phyloP scores from a whole-genome alignment of 2,329 filamentous ascomycete species.

The Massarina eburnea region DNA sequence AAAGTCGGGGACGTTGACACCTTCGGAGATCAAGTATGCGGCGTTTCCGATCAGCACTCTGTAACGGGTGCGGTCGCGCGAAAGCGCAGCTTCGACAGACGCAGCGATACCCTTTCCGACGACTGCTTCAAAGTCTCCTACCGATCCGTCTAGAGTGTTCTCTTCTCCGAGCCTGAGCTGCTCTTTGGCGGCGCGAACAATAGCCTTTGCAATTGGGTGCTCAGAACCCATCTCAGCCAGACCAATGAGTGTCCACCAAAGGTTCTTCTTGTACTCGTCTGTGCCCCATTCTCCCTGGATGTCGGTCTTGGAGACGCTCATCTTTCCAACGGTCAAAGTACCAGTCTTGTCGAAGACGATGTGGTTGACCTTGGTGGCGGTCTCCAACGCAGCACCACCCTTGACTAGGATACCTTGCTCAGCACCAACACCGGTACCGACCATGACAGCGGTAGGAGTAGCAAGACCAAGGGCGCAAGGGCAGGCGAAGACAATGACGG shows the following conservation, averaged over 20 bases:
- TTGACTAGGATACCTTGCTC: slow-evolving; percentile 98
- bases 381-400: slow-evolving; percentile 88
- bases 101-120: slow-evolving; percentile 87
- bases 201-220: slow-evolving; percentile 91
- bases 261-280: slow-evolving; percentile 66
- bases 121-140: slow-evolving; percentile 79
- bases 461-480: slow-evolving; percentile 95
- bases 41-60: slow-evolving; percentile 82
- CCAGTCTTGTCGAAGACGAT: slow-evolving; percentile 96
- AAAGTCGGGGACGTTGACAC: slow-evolving; percentile 62
- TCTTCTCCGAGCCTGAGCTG: slow-evolving; percentile 74
- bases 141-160: slow-evolving; percentile 75
- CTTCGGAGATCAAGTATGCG: slow-evolving; percentile 70
- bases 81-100: slow-evolving; percentile 72
- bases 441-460: slow-evolving; percentile 97
- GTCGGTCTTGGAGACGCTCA: slow-evolving; percentile 79
- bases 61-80: slow-evolving; percentile 70
- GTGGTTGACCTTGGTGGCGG: slow-evolving; percentile 84
- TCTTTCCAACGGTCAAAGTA: slow-evolving; percentile 90
- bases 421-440: slow-evolving; percentile 94
- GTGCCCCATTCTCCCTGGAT: slow-evolving; percentile 70
- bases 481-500: slow-evolving; percentile 96
- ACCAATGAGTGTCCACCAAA: slow-evolving; percentile 96
- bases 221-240: slow-evolving; percentile 96
- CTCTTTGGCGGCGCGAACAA: slow-evolving; percentile 72